These are phyloP conservation scores for Cadophora sp. DNA, from an alignment of 2,329 filamentous ascomycete species.

Conservation along the genomic window DNA sequence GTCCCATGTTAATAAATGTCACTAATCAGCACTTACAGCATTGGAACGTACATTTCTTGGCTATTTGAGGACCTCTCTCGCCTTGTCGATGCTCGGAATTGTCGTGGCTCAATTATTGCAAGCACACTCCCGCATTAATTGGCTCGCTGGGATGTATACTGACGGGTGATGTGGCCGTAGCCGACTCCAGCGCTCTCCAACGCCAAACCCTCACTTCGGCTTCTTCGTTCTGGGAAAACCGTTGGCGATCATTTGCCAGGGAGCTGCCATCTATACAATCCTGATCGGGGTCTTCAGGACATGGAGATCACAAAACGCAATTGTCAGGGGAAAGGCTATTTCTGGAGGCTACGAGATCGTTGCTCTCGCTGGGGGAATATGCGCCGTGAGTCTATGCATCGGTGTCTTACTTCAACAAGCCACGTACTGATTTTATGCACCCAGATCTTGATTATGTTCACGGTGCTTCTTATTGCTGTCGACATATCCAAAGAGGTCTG, in stretches of 20 bases:
- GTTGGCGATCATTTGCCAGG: constrained; percentile 53
- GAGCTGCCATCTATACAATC: constrained; percentile 49
- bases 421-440: constrained; percentile 17
- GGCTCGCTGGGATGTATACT: constrained; percentile 28
- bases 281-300: constrained; percentile 63
- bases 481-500: constrained; percentile 41
- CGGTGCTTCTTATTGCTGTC: constrained; percentile 40
- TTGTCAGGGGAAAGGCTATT: constrained; percentile 62
- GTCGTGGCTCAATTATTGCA: constrained; percentile 70
- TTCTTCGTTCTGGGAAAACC: constrained; percentile 68
- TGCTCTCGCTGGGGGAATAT: constrained; percentile 52
- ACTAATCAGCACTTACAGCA: constrained; percentile 52
- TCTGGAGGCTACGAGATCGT: constrained; percentile 65
- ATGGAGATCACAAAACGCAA: constrained; percentile 65
- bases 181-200: constrained; percentile 49
- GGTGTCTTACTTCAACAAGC: not conserved
- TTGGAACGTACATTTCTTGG: constrained; percentile 77
- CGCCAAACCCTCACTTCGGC: constrained; percentile 52
- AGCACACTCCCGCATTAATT: constrained; percentile 28
- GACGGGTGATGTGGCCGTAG: constrained; percentile 55
- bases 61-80: constrained; percentile 73
- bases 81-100: constrained; percentile 71
- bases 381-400: constrained; percentile 52
- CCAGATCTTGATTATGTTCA: constrained; percentile 40
- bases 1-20: constrained; percentile 9